phyloP scores from a whole-genome alignment of 768 basidiomycete genomes.

The Tricholoma furcatifolium region DNA sequence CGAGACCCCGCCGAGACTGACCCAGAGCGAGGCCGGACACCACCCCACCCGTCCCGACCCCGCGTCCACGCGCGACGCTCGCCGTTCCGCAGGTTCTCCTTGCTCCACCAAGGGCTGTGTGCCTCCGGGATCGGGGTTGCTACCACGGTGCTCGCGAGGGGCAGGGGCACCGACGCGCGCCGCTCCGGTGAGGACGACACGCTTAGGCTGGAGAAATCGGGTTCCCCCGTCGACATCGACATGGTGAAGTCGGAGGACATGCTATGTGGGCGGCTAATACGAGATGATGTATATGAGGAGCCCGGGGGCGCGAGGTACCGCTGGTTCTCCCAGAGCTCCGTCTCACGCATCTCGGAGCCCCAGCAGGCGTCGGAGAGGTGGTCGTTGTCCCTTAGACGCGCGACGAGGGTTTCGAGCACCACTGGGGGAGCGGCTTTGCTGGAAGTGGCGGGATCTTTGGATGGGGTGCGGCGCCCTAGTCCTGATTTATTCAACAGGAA shows the following conservation, averaged over 20 bases:
- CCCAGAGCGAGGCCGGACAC: conserved; percentile 27
- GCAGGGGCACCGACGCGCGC: background rate
- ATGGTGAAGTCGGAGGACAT: background rate
- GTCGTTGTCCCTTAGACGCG: conserved; percentile 61
- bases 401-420: conserved; percentile 24
- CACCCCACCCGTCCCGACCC: conserved; percentile 70
- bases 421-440: background rate
- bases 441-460: too few species aligned
- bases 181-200: background rate
- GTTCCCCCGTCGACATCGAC: too few species aligned
- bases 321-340: conserved; percentile 84
- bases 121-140: background rate
- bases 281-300: background rate
- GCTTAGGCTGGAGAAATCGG: background rate
- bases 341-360: conserved; percentile 60
- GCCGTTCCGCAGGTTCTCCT: conserved; percentile 35
- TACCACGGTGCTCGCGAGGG: background rate
- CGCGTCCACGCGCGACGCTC: conserved; percentile 73
- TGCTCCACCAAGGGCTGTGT: conserved; percentile 36
- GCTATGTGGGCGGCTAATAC: background rate
- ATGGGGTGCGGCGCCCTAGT: too few species aligned
- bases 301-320: conserved; percentile 35
- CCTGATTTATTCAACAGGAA: too few species aligned
- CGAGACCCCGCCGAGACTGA: background rate
- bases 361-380: conserved; percentile 62